Base-by-base conservation (phyloP, 192 early-diverging fungal genomes). In the Coemansia sp. region DNA sequence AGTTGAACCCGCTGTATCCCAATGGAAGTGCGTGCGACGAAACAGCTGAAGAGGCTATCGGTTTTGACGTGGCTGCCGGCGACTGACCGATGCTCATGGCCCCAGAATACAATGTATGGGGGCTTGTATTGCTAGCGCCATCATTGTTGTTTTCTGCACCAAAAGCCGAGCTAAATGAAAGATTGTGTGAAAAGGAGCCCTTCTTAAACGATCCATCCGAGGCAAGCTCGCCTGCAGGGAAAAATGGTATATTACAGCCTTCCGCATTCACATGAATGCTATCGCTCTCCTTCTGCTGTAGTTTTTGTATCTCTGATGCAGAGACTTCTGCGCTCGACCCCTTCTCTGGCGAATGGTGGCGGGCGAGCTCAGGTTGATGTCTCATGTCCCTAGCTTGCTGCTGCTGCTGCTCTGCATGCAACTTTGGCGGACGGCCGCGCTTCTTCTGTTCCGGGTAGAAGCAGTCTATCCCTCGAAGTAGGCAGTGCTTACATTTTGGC, bases 401-500 rank as follows among this genome's bases (percentile, higher is more conserved):
- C 51, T 54, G 21, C 26, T 54, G 51, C 22, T 54, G 51, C 21
- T 22, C 39, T 21, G 40, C 37, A 63, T 74, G 74, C 4, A 66
- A n/a, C 45, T 82, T 82, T 43, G 75, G 74, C 61, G 80, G 80
- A 8, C 80, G 80, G 26, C 80, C 80, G 62, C 81, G 81, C 58
- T 76, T 83, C 59, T 76, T 78, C 59, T 76, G 75, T 0, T 69
- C 76, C 45, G 71, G 65, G 40, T 84, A 84, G 4, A 62, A 68
- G 67, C 82, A 84, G 37, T n/a, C 39, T 59, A 84, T 73, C 16
- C 68, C 65, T 32, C 76, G 76, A 16, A 47, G 64, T 10, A 73
- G 42, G 68, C 85, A 87, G 72, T 87, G 85, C 47, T 63, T 61
- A 42, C 85, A 87, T 8, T 72, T 61, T 12, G 86, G 86, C 63